These are phyloP conservation scores for Casuarina cunninghamiana DNA, from an alignment of 306 rosid genomes.

Conservation along the genomic window DNA sequence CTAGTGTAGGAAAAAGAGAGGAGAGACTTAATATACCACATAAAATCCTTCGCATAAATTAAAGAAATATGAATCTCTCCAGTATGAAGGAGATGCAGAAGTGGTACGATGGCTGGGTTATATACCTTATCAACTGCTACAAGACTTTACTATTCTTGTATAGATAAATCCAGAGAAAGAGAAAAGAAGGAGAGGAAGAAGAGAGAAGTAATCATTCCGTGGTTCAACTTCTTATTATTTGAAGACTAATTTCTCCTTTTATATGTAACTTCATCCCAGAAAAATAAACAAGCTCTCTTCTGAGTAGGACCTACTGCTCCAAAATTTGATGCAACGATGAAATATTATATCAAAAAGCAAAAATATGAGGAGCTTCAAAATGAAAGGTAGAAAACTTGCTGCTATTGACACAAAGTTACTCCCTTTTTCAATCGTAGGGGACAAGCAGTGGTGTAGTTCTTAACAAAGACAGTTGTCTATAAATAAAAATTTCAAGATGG, in stretches of 20 bases:
- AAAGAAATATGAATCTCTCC: constrained; percentile 33
- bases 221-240: constrained; percentile 43
- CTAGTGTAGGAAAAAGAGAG: constrained; percentile 25
- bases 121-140: constrained; percentile 56
- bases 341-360: background rate
- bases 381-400: background rate
- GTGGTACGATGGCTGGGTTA: constrained; percentile 40
- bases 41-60: constrained; percentile 27
- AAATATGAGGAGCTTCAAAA: background rate
- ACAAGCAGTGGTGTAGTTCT: constrained; percentile 51
- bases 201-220: constrained; percentile 39
- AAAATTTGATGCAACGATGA: background rate
- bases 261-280: constrained; percentile 10
- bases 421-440: constrained; percentile 35
- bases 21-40: constrained; percentile 25
- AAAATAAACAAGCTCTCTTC: constrained; percentile 2
- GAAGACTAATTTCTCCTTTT: constrained; percentile 20
- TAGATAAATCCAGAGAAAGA: constrained; percentile 33
- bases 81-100: constrained; percentile 38
- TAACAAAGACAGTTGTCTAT: constrained; percentile 66
- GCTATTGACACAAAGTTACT: no score
- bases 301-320: background rate
- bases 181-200: constrained; percentile 16
- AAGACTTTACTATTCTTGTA: constrained; percentile 22
- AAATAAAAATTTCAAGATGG: constrained; percentile 35